phyloP scores from a whole-genome alignment of 768 basidiomycete genomes.

The Agrocybe pediades region DNA sequence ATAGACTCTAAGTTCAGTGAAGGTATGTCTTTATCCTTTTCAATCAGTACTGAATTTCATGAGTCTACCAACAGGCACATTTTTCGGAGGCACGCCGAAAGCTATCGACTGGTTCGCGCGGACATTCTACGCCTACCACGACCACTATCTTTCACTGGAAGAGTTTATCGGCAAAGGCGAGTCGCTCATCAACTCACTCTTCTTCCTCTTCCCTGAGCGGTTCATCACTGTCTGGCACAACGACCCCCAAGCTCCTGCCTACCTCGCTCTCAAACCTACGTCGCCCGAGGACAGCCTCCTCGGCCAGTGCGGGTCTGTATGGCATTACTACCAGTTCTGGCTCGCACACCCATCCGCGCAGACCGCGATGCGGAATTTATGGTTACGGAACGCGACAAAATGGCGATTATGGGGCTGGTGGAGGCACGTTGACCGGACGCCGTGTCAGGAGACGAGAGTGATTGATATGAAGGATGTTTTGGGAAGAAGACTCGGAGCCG shows the following conservation, averaged over 20 bases:
- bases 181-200: constrained; percentile 41
- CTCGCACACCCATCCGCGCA: constrained; percentile 28
- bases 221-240: constrained; percentile 45
- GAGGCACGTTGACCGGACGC: constrained; percentile 21
- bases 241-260: constrained; percentile 27
- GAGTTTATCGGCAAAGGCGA: constrained; percentile 60
- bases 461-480: constrained; percentile 24
- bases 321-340: constrained; percentile 57
- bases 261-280: constrained; percentile 17
- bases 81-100: constrained; percentile 51
- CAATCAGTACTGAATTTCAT: not conserved
- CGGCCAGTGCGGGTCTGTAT: constrained; percentile 40
- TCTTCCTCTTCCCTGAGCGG: constrained; percentile 43
- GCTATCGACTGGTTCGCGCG: constrained; percentile 48
- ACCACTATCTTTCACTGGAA: constrained; percentile 44
- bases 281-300: constrained; percentile 24
- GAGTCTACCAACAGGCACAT: constrained; percentile 40
- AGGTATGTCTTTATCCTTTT: constrained; percentile 34
- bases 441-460: constrained; percentile 27
- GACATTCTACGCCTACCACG: constrained; percentile 52
- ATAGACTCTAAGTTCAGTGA: constrained; percentile 51
- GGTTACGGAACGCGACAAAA: constrained; percentile 18
- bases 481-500: constrained; percentile 22
- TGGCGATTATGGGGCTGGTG: constrained; percentile 31
- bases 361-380: constrained; percentile 21